These are phyloP conservation scores for Pisolithus marmoratus DNA, from an alignment of 768 basidiomycete genomes.

Conservation along the genomic window DNA sequence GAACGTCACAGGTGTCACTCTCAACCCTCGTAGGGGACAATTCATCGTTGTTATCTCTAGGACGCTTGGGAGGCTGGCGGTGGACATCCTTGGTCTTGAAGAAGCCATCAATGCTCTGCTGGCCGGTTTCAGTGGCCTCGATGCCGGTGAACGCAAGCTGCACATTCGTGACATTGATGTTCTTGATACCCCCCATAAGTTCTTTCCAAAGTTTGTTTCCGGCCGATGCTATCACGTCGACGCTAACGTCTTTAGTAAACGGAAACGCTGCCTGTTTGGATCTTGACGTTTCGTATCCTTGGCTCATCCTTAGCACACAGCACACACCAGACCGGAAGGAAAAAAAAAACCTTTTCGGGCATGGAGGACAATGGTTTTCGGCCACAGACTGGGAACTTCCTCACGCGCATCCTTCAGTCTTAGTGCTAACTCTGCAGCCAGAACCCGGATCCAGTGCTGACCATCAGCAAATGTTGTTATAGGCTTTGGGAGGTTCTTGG, in stretches of 20 bases:
- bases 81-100: slow-evolving; percentile 39
- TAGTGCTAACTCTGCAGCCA: slow-evolving; percentile 85
- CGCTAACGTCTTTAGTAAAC: slow-evolving; percentile 65
- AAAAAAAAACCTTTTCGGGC: slow-evolving; percentile 54
- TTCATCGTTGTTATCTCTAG: slow-evolving; percentile 27
- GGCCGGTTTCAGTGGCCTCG: slow-evolving; percentile 69
- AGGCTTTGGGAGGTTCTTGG: slow-evolving; percentile 86
- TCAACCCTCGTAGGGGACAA: not conserved
- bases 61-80: slow-evolving; percentile 31
- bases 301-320: slow-evolving; percentile 2
- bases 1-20: not conserved
- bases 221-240: slow-evolving; percentile 69
- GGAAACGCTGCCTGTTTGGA: slow-evolving; percentile 90
- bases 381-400: slow-evolving; percentile 74
- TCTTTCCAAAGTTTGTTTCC: slow-evolving; percentile 87
- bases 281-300: slow-evolving; percentile 59
- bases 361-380: slow-evolving; percentile 82
- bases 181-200: slow-evolving; percentile 51
- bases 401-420: slow-evolving; percentile 80
- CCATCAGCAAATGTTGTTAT: slow-evolving; percentile 73
- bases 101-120: slow-evolving; percentile 85
- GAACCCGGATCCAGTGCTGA: slow-evolving; percentile 84
- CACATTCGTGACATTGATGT: slow-evolving; percentile 68
- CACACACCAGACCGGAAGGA: not conserved
- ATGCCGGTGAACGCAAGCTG: slow-evolving; percentile 74